Evolutionary conservation across 176 grass and related monocot species (phyloP), one percentile per base, ranked within the genome.

Genomic region (Pharus latifolius): DNA sequence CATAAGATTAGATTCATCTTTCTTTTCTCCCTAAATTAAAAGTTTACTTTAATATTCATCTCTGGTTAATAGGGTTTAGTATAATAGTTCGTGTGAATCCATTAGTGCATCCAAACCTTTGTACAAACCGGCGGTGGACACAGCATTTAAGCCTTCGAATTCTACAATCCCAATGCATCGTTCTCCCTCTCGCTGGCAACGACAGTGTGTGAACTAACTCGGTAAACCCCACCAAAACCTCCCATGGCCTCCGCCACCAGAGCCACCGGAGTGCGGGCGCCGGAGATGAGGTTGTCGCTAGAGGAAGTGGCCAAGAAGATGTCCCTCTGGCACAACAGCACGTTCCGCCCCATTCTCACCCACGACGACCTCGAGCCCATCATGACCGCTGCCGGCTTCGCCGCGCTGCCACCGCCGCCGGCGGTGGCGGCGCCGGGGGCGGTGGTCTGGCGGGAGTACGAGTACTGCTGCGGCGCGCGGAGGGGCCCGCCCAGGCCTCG

Each of bases 251-350:
- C 71, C 70, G 10, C 44, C 60, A 34, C 20, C 10, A 20, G 29
- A 13, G 44, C 25, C 17, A 10, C 29, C 63, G 38, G 73, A 8
- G 74, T 38, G 20, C 0, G n/a, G n/a, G n/a, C 77, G 76, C 47
- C 33, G 49, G 88, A 85, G 53, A 56, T 80, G 67, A 64, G 69
- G 79, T 45, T 88, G 67, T 43, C 81, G 23, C 50, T 87, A 69
- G 90, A 94, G 78, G 95, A 99, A 84, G 84, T 89, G 67, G 84
- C 95, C n/a, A 99, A 78, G 80, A 99, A 99, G 82, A 84, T 99
- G 19, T 63, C 95, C 30, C 84, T 99, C n/a, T 99, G 95, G 95
- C 84, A 94, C 90, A 88, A 54, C 22, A 47, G 75, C 43, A 99
- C 90, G 32, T 91, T 99, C 79, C 90, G 87, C 19, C 95, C 95